A percentile compares a stretch with the other conserved stretches of the same genome.
Conservation (phyloP, 495 filamentous ascomycete genomes). For the Talaromyces liani region DNA sequence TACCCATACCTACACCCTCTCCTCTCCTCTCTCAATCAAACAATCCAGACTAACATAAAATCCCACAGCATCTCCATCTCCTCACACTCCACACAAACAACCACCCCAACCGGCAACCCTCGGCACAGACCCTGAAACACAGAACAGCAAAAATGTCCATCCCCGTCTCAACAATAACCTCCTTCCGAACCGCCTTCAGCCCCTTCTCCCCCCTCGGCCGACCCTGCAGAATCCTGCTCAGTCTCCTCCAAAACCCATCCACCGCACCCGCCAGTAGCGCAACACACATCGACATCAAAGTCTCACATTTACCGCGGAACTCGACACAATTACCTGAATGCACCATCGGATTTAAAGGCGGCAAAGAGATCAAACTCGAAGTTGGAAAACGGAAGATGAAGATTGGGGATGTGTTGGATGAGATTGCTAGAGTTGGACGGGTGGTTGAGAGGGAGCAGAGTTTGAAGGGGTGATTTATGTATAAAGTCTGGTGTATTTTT, state of each 20-base stretch:
- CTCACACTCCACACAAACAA: no score
- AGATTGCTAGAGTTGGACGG: conserved; percentile 85
- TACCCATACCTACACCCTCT: no score
- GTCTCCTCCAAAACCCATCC: conserved; percentile 53
- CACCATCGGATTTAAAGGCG: conserved; percentile 60
- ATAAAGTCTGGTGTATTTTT: not conserved
- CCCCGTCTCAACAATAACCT: conserved; percentile 54
- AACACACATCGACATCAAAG: conserved; percentile 72
- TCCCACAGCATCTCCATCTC: no score
- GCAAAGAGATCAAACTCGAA: conserved; percentile 47
- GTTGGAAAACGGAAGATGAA: conserved; percentile 78
- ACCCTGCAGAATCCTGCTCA: conserved; percentile 79
- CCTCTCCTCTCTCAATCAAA: not conserved
- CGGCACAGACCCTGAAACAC: no score
- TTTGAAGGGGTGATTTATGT: conserved; percentile 47
- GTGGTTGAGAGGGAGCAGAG: conserved; percentile 73
- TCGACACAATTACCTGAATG: conserved; percentile 49
- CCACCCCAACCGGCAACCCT: no score
- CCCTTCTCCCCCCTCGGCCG: conserved; percentile 74
- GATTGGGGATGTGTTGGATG: conserved; percentile 80
- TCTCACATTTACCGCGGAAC: conserved; percentile 55
- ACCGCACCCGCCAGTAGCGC: conserved; percentile 64
- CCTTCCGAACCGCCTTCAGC: conserved; percentile 80
- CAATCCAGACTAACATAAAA: no score
- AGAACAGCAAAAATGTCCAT: conserved; percentile 61